Conservation (phyloP, 2,329 filamentous ascomycete genomes). For the Aureobasidium subglaciale region DNA sequence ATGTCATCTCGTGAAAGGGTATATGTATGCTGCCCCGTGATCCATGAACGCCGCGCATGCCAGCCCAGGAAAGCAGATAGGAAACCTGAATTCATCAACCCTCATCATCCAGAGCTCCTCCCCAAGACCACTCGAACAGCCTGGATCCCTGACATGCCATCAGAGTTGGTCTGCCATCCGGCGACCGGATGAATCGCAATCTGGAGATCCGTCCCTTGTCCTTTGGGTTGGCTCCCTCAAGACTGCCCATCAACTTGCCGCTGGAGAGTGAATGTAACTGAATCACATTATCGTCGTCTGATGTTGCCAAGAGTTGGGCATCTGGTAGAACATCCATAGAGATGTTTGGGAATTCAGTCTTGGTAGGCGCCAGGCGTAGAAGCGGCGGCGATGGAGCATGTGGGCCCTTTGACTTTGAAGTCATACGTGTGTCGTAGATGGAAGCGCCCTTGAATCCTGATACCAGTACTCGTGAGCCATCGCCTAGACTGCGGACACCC, state of each 20-base stretch:
- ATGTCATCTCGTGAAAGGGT: neutral
- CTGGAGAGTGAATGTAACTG: constrained; percentile 11
- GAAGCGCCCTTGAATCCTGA: neutral
- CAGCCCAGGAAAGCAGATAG: neutral
- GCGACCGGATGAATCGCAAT: neutral
- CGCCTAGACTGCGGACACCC: constrained; percentile 9
- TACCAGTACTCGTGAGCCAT: constrained; percentile 15
- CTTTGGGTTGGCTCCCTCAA: neutral
- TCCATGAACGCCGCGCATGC: neutral
- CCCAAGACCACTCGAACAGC: constrained; percentile 15
- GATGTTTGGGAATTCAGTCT: neutral
- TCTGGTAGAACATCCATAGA: constrained; percentile 9
- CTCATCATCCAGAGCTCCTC: constrained; percentile 9
- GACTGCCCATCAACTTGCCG: constrained; percentile 4
- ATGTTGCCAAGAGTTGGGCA: neutral
- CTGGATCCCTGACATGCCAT: constrained; percentile 11
- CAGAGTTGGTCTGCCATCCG: neutral
- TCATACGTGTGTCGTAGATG: constrained; percentile 17
- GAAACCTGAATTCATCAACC: neutral
- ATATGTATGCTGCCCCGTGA: neutral
- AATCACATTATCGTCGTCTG: constrained; percentile 6
- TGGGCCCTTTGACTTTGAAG: neutral
- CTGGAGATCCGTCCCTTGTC: neutral
- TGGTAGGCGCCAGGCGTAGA: neutral
- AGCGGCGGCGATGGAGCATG: neutral